Base-by-base conservation (phyloP, 306 rosid genomes). In the Rubus parviflorus region DNA sequence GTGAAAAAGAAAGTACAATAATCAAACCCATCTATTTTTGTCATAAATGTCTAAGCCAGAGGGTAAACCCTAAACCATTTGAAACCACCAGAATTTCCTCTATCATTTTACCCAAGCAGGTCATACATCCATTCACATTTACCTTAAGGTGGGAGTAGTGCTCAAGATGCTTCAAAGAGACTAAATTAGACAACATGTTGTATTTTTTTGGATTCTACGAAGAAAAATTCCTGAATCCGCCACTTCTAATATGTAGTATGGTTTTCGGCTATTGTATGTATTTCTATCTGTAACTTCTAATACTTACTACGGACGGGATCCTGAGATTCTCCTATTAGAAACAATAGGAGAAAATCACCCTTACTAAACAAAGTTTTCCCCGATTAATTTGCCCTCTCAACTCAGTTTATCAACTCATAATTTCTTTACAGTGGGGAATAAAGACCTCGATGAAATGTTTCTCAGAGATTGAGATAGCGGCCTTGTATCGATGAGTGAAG, bases 1-100 rank as follows among this genome's bases (percentile, higher is more conserved):
- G 4, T 74, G 78, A 74, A 74, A 61, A 61, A 47, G 47, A 74
- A 47, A 9, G 60, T 30, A 45, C 70, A 45, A 30, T 17, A 17
- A 46, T 61, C 58, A 38, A 73, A 56, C 35, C 66, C 64, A 42
- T 58, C 22, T 46, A 16, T 25, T 62, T 60, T 38, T 61, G 77
- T 46, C 70, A 45, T 74, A 7, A 25, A 25, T 74, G 15, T 58
- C 11, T 30, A 46, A 17, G 25, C 19, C 42, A 37, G 13, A 13
- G 20, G 22, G 15, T 22, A 72, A 54, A 54, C 61, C 66, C 6
- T 7, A n/a, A 11, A 64, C 5, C 64, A 62, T 62, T 62, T 14
- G 19, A 30, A 23, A 22, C 3, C 63, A 22, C n/a, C 9, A 9
- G 6, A 56, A 3, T 20, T 56, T 20, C n/a, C 25, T 15, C n/a